These are phyloP conservation scores for Neurospora terricola DNA, from an alignment of 495 filamentous ascomycete species.

Conservation along the genomic window DNA sequence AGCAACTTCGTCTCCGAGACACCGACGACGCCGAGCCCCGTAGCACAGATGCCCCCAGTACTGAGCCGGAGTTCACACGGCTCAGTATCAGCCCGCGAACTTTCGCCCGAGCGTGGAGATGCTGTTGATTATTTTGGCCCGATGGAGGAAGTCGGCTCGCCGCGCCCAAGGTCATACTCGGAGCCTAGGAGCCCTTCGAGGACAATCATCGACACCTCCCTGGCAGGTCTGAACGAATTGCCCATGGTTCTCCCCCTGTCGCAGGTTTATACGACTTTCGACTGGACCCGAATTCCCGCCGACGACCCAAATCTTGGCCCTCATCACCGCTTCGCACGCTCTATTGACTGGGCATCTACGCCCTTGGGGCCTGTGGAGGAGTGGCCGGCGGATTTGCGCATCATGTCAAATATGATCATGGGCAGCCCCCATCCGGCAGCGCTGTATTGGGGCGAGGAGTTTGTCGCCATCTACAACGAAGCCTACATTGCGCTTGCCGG, in stretches of 20 bases:
- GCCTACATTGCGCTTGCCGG: conserved; percentile 59
- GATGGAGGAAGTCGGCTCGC: conserved; percentile 10
- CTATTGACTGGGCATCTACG: conserved; percentile 55
- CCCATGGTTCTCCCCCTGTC: conserved; percentile 13
- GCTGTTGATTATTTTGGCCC: conserved; percentile 28
- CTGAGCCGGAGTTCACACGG: conserved; percentile 16
- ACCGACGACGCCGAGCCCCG: conserved; percentile 26
- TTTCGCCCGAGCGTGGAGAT: conserved; percentile 21
- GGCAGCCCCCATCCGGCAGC: conserved; percentile 61
- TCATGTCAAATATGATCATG: conserved; percentile 61
- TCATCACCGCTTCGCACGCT: conserved; percentile 57
- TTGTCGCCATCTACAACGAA: conserved; percentile 63
- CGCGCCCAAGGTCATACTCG: conserved; percentile 9
- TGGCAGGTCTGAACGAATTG: conserved; percentile 19
- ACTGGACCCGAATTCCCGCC: conserved; percentile 58
- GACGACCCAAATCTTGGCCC: conserved; percentile 43
- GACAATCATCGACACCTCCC: conserved; percentile 8
- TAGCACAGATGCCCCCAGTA: conserved; percentile 16
- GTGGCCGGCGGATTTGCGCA: conserved; percentile 52
- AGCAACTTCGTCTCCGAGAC: conserved; percentile 15
- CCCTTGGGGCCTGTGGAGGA: conserved; percentile 54
- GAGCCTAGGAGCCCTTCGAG: conserved; percentile 14
- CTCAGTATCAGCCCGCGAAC: conserved; percentile 14
- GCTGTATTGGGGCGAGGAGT: conserved; percentile 61
- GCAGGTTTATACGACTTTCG: conserved; percentile 38